phyloP scores from a whole-genome alignment of 352 stramenopile genomes.

The Blastocystis sp. region DNA sequence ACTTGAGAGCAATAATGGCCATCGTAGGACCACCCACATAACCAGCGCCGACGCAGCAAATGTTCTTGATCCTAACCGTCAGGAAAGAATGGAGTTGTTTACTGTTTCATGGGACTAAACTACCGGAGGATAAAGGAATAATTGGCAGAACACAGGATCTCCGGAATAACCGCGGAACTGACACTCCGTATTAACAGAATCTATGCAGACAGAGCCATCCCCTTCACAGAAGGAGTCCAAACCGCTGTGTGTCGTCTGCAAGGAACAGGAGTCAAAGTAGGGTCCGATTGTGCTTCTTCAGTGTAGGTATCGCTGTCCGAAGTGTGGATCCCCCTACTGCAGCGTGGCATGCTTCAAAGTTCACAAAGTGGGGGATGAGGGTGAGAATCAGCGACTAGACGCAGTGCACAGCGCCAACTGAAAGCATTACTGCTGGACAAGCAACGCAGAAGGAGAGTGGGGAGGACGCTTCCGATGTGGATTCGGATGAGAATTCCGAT shows the following conservation, averaged over 20 bases:
- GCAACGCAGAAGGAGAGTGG: background rate
- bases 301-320: conserved; percentile 53
- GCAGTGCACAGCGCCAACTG: background rate
- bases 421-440: background rate
- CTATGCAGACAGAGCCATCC: background rate
- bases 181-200: background rate
- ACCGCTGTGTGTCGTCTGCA: conserved; percentile 4
- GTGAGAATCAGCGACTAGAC: background rate
- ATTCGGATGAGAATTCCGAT: background rate
- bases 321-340: conserved; percentile 17
- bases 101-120: background rate
- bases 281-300: background rate
- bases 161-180: background rate
- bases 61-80: background rate
- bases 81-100: background rate
- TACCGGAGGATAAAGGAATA: background rate
- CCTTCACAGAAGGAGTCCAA: background rate
- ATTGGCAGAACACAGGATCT: background rate
- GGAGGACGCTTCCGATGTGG: background rate
- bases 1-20: conserved; percentile 95
- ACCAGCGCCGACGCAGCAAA: conserved; percentile 85
- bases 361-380: conserved; percentile 5
- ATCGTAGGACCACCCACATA: conserved; percentile 99
- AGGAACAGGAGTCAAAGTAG: conserved; percentile 30
- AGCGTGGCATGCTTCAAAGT: conserved; percentile 55